A percentile compares a stretch with the other conserved stretches of the same genome.
phyloP scores from a whole-genome alignment of 2,329 filamentous ascomycete genomes.

The Penicillium sclerotigenum region DNA sequence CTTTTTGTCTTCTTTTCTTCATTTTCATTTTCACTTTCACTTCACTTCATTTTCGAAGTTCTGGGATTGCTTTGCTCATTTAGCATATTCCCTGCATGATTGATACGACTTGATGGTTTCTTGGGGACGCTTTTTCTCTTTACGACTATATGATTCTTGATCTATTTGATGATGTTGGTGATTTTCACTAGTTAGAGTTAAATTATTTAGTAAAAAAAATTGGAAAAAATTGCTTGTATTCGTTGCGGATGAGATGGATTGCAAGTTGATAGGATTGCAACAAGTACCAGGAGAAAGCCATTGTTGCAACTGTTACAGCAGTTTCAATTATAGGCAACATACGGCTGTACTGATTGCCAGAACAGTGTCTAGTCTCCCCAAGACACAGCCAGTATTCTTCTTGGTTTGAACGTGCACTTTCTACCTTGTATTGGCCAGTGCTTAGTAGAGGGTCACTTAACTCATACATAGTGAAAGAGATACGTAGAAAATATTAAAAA shows the following conservation, averaged over 20 bases:
- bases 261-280: no score
- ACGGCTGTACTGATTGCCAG: no score
- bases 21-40: neutral
- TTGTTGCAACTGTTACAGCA: no score
- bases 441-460: no score
- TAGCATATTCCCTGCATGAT: constrained; percentile 13
- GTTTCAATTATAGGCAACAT: no score
- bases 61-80: constrained; percentile 5
- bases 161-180: constrained; percentile 1
- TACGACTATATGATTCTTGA: constrained; percentile 8
- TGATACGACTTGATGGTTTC: constrained; percentile 16
- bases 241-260: neutral
- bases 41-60: neutral
- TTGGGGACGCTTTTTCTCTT: neutral
- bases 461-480: neutral
- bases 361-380: neutral
- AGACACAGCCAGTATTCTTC: neutral
- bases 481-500: neutral
- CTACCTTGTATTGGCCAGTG: neutral
- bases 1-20: neutral
- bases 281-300: no score
- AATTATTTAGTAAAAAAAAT: constrained; percentile 1
- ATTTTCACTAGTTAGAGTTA: neutral
- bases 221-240: neutral
- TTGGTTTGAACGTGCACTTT: neutral